Evolutionary conservation across 164 flowering plant species (phyloP).

Genomic region (Liquidambar formosana): DNA sequence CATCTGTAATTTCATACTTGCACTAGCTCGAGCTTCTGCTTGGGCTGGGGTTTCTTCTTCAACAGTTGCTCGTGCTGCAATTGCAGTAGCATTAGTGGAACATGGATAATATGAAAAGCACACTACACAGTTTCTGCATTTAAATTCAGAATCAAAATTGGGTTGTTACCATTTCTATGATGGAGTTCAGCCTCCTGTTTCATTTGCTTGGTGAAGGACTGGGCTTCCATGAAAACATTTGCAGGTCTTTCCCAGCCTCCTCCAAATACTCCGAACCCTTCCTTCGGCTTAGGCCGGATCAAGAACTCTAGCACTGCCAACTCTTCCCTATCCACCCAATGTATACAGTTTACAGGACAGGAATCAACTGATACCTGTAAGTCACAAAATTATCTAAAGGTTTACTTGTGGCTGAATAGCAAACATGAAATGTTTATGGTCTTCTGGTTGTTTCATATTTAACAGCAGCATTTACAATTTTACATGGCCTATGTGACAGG

Average conservation of each 20-base stretch:
- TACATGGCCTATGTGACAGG: background rate
- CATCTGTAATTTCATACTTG: conserved; percentile 41
- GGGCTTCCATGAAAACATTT: conserved; percentile 62
- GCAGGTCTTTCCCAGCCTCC: conserved; percentile 73
- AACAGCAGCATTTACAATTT: no score
- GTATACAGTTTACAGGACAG: conserved; percentile 78
- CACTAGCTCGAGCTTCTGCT: conserved; percentile 53
- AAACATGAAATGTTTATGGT: no score
- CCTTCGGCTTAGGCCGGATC: conserved; percentile 46
- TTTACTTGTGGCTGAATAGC: background rate
- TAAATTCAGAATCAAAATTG: no score
- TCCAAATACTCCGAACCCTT: conserved; percentile 62
- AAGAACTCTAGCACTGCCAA: conserved; percentile 60
- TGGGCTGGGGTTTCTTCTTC: conserved; percentile 65
- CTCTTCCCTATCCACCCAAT: conserved; percentile 69
- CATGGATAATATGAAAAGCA: background rate
- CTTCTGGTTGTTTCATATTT: no score
- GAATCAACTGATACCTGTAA: conserved; percentile 64
- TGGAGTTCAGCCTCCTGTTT: conserved; percentile 25
- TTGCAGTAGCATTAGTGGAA: background rate
- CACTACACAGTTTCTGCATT: no score
- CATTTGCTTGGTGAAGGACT: conserved; percentile 50
- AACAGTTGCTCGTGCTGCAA: conserved; percentile 21
- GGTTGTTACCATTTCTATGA: conserved; percentile 27
- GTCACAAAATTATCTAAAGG: background rate